These are phyloP conservation scores for Pholiota adiposa DNA, from an alignment of 1,284 basidiomycete species.

Conservation along the genomic window DNA sequence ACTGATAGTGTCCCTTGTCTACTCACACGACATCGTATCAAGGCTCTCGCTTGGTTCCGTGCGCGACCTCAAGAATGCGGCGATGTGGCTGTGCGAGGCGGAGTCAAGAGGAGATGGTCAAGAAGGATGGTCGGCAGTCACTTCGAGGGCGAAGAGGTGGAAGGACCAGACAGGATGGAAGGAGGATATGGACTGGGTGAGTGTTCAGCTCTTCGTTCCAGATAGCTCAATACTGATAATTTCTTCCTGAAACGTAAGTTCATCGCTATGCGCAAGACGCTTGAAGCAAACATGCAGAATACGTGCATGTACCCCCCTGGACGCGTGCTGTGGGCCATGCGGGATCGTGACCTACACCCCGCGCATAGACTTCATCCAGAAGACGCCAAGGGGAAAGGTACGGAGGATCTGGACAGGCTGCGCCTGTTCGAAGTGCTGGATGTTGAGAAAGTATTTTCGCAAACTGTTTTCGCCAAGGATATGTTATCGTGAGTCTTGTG, in stretches of 20 bases:
- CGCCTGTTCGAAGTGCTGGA: slow-evolving; percentile 76
- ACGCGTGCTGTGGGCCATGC: slow-evolving; percentile 77
- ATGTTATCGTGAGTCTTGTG: slow-evolving; percentile 70
- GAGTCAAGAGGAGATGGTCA: slow-evolving; percentile 38
- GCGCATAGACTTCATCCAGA: slow-evolving; percentile 42
- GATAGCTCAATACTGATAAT: too few relatives aligned
- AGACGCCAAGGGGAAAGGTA: slow-evolving; percentile 18
- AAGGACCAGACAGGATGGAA: slow-evolving; percentile 55
- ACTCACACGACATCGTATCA: slow-evolving; percentile 83
- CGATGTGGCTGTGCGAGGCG: slow-evolving; percentile 79
- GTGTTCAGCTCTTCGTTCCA: slow-evolving; percentile 23
- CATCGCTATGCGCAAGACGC: slow-evolving; percentile 76
- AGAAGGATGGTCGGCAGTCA: slow-evolving; percentile 65
- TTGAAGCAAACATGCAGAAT: slow-evolving; percentile 85
- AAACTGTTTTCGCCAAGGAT: slow-evolving; percentile 80
- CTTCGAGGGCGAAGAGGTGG: slow-evolving; percentile 59
- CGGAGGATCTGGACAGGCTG: slow-evolving; percentile 44
- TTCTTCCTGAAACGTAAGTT: slow-evolving; percentile 50
- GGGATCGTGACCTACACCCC: slow-evolving; percentile 66
- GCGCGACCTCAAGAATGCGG: slow-evolving; percentile 75
- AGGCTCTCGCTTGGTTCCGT: slow-evolving; percentile 80
- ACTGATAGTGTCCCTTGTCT: slow-evolving; percentile 78
- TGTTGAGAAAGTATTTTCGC: slow-evolving; percentile 75
- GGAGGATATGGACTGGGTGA: slow-evolving; percentile 70
- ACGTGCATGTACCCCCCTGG: slow-evolving; percentile 80